Percentiles rank a stretch among this genome's conserved stretches.
Conservation (phyloP, 495 filamentous ascomycete species). For the Neurospora sublineolata region DNA sequence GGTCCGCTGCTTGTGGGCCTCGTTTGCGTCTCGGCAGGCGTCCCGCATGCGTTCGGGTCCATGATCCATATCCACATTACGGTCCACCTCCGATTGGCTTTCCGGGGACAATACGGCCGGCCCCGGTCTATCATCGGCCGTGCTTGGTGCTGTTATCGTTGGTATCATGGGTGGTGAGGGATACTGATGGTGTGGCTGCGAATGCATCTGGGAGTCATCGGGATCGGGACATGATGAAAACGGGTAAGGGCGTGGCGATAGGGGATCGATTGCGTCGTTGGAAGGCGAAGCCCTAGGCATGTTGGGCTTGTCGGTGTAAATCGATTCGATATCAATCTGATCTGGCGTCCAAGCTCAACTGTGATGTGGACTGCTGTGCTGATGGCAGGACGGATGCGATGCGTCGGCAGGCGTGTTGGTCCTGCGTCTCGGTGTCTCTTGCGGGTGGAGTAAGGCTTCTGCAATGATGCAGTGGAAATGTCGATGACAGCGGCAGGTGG, state of each 20-base stretch:
- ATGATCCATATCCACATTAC: constrained; percentile 16
- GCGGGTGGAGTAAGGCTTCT: neutral
- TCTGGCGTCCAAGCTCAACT: neutral
- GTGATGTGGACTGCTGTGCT: neutral
- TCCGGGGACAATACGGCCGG: constrained; percentile 29
- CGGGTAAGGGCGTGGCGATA: constrained; percentile 26
- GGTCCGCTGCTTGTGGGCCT: constrained; percentile 24
- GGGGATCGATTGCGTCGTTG: constrained; percentile 26
- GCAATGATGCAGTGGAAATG: neutral
- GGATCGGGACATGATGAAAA: constrained; percentile 37
- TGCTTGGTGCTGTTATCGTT: constrained; percentile 7
- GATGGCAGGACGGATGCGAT: neutral
- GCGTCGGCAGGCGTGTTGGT: neutral
- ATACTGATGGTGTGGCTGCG: neutral
- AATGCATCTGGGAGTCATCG: constrained; percentile 12
- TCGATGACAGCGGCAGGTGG: neutral
- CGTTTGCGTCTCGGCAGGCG: constrained; percentile 3
- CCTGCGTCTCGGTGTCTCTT: neutral
- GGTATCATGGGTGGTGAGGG: constrained; percentile 3
- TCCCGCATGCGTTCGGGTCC: constrained; percentile 2
- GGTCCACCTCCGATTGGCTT: constrained; percentile 17
- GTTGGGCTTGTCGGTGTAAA: constrained; percentile 4
- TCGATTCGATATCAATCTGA: neutral
- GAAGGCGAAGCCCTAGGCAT: constrained; percentile 41
- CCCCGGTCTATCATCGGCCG: constrained; percentile 20